Base-by-base conservation (phyloP, 2,329 filamentous ascomycete genomes). In the Fonsecaea monophora region DNA sequence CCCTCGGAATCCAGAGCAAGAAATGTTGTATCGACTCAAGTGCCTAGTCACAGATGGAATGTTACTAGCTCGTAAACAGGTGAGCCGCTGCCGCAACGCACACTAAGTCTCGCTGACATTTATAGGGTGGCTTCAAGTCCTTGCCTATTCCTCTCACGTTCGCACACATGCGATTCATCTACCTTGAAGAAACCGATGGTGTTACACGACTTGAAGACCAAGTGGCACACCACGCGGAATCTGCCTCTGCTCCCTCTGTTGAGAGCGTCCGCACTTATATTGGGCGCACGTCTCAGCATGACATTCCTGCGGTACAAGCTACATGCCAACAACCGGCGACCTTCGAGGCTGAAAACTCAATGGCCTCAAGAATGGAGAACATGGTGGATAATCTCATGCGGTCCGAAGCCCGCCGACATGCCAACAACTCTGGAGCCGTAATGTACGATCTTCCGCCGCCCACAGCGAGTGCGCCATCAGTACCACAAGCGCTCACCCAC, bases 11-110 rank as follows among this genome's bases (percentile, higher is more conserved):
- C 82, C 83, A 0, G 86, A 88, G 63, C 80, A 86, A 38, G 89
- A 91, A 76, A 89, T 89, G 85, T 81, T 89, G n/a, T 86, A 86
- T 74, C 83, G 89, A 48, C 83, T 90, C 62, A 83, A 85, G 62
- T 87, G 89, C 67, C 82, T 91, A 37, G 78, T 90, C 7, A 82
- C 86, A 56, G 87, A 88, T 75, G 89, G 86, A 2, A 78, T 89
- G 42, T 78, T 84, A 61, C 77, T 90, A 34, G 84, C 85, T 10
- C 18, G 45, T 50, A 50, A 50, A 50, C 45, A 50, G 30, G 45
- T 50, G 21, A 50, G 45, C 25, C 12, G 12, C 7, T 10, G 1
- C 12, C 45, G 10, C 12, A 12, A 30, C 21, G 9, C 12, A 50
- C 5, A 50, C 45, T 21, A 25, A 30, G 8, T 37, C 30, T 61